Percentiles rank a stretch among this genome's conserved stretches.
Conservation (phyloP, 75 land plant species). For the Selaginella tamariscina region DNA sequence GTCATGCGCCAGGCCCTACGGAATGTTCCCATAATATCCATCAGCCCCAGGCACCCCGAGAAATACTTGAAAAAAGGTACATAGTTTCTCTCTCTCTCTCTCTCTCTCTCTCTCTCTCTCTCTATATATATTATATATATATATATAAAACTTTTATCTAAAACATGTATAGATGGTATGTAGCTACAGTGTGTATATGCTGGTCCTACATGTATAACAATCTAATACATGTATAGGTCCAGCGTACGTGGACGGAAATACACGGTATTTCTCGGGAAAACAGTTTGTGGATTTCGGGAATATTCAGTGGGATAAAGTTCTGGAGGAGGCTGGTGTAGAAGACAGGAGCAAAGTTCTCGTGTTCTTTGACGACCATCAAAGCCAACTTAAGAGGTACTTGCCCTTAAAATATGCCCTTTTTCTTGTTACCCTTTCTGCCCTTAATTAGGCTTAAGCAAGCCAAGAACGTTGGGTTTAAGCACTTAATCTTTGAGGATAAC, state of each 20-base stretch:
- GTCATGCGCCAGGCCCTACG: slow-evolving; percentile 2
- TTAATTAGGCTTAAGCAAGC: not conserved
- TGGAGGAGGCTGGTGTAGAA: not conserved
- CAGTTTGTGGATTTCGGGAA: slow-evolving; percentile 12
- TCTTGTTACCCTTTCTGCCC: not conserved
- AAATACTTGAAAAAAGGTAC: slow-evolving; percentile 11
- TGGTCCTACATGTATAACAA: too few species aligned
- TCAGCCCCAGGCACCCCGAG: slow-evolving; percentile 1
- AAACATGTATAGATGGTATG: too few species aligned
- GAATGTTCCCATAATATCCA: not conserved
- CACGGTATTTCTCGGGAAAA: not conserved
- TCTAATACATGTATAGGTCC: too few species aligned
- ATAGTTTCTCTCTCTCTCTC: too few species aligned
- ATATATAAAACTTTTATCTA: too few species aligned
- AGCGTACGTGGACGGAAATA: not conserved
- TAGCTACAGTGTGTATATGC: too few species aligned
- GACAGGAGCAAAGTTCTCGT: not conserved
- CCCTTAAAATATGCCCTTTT: not conserved
- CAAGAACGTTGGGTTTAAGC: not conserved
- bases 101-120: too few species aligned
- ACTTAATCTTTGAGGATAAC: slow-evolving; percentile 5
- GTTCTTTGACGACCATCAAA: slow-evolving; percentile 12
- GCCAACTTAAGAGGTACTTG: not conserved
- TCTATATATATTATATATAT: too few species aligned
- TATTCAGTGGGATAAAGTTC: not conserved